Evolutionary conservation across 768 basidiomycete species (phyloP).

Genomic region (Mycena vitilis): DNA sequence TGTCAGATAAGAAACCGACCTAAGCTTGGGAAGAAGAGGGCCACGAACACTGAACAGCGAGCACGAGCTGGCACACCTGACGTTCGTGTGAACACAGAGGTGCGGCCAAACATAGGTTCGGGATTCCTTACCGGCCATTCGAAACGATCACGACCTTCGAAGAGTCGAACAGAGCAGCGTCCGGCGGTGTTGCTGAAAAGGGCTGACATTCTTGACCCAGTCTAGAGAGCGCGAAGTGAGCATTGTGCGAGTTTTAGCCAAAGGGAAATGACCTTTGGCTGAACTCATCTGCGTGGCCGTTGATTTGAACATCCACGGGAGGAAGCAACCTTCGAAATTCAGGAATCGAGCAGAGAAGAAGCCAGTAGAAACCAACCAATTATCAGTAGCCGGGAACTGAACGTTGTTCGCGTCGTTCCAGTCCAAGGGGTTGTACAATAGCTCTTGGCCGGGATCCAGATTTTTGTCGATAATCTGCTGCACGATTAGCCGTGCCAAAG

Average conservation of each 20-base stretch:
- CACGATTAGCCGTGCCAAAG: constrained; percentile 62
- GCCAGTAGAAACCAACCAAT: constrained; percentile 49
- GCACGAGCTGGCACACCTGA: constrained; percentile 58
- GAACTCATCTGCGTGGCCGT: constrained; percentile 62
- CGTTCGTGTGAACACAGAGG: constrained; percentile 1
- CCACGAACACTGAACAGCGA: constrained; percentile 56
- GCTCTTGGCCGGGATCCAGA: constrained; percentile 55
- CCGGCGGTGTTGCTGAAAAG: constrained; percentile 49
- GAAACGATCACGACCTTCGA: constrained; percentile 63
- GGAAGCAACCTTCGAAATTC: constrained; percentile 46
- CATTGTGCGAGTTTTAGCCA: background rate
- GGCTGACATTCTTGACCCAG: constrained; percentile 61
- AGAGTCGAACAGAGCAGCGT: constrained; percentile 60
- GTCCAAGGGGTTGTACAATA: constrained; percentile 62
- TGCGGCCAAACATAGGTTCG: constrained; percentile 6
- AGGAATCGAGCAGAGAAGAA: background rate
- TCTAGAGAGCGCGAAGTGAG: constrained; percentile 40
- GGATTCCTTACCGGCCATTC: constrained; percentile 54
- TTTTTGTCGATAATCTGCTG: constrained; percentile 52
- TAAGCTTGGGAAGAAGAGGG: background rate
- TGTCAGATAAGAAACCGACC: background rate
- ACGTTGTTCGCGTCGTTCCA: constrained; percentile 62
- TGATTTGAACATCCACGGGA: constrained; percentile 54
- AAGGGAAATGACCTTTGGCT: constrained; percentile 52
- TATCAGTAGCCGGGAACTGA: constrained; percentile 51